Percentiles rank a stretch among this genome's conserved stretches.
phyloP scores from a whole-genome alignment of 2,329 filamentous ascomycete species.

The Monosporascus ibericus region DNA sequence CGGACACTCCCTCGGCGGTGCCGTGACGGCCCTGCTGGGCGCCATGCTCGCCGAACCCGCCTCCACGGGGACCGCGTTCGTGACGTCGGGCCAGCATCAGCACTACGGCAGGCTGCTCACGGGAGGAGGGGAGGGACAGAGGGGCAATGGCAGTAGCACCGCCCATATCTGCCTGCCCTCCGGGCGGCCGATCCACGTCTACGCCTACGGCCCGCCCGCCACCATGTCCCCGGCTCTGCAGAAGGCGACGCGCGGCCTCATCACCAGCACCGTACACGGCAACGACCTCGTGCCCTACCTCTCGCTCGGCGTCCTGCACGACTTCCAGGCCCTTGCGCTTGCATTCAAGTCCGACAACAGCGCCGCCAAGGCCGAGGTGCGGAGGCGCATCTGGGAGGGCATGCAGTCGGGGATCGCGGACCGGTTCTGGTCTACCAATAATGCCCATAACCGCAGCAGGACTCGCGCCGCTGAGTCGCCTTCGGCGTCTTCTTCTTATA shows the following conservation, averaged over 20 bases:
- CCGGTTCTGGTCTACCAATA: conserved; percentile 48
- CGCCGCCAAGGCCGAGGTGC: conserved; percentile 61
- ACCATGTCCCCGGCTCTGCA: conserved; percentile 66
- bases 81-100: conserved; percentile 50
- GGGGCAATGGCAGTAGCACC: not conserved
- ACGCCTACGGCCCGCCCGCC: conserved; percentile 69
- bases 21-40: conserved; percentile 63
- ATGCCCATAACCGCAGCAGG: conserved; percentile 24
- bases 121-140: conserved; percentile 9
- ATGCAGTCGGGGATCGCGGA: conserved; percentile 56
- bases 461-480: not conserved
- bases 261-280: conserved; percentile 69
- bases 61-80: conserved; percentile 49
- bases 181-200: conserved; percentile 69
- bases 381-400: conserved; percentile 58
- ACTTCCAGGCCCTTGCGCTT: conserved; percentile 65
- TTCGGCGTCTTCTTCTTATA: too few relatives aligned
- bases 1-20: conserved; percentile 64
- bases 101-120: conserved; percentile 37
- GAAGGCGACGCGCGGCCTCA: conserved; percentile 63
- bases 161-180: conserved; percentile 50
- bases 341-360: conserved; percentile 68
- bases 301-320: conserved; percentile 67
- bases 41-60: conserved; percentile 65
- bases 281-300: conserved; percentile 69